Evolutionary conservation across 768 basidiomycete species (phyloP), one percentile per base, ranked within the genome.

Genomic region (Mycena vitilis): DNA sequence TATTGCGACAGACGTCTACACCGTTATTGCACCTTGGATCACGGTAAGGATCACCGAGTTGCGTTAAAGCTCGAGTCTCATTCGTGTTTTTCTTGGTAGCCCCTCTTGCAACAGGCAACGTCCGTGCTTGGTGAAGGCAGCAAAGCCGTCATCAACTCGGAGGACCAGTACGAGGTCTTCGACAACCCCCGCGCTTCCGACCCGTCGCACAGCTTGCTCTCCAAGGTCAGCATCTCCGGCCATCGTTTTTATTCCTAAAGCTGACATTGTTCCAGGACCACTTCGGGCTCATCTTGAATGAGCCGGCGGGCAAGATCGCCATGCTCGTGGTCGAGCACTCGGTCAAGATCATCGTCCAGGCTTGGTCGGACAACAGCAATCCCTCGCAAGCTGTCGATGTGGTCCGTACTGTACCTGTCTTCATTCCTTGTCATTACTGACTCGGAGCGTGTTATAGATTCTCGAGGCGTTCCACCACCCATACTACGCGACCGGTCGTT

Each of bases 271-370:
- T 66, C 4, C 65, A 91, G 88, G 91, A 92, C 74, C 91, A 92
- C 77, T 91, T 93, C 73, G 86, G 82, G 6, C 84, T 91, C 49
- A 89, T 91, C 60, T 80, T 92, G 59, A 93, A 92, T 75, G 89
- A 92, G 73, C 90, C 91, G 0, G 91, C 91, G 13, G 91, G 91
- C 5, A 89, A 91, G 75, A 87, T 92, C 57, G 91, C 91, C 10
- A 84, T 87, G 73, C 77, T 90, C 34, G 85, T 94, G 16, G 91
- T 92, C 15, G 85, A 87, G 71, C 78, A 93, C 75, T 78, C 81
- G 15, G 89, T 91, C 60, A 85, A 85, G 60, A 78, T 87, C 30
- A 85, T 93, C 47, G 90, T 92, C 34, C 71, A 82, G 79, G 85
- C 88, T 0, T 90, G 88, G 88, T 79, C 77, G 40, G 81, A 86